Evolutionary conservation across 371 early-diverging fungal genomes (phyloP), one percentile per base, ranked within the genome.

Genomic region (Syncephalastrum monosporum): DNA sequence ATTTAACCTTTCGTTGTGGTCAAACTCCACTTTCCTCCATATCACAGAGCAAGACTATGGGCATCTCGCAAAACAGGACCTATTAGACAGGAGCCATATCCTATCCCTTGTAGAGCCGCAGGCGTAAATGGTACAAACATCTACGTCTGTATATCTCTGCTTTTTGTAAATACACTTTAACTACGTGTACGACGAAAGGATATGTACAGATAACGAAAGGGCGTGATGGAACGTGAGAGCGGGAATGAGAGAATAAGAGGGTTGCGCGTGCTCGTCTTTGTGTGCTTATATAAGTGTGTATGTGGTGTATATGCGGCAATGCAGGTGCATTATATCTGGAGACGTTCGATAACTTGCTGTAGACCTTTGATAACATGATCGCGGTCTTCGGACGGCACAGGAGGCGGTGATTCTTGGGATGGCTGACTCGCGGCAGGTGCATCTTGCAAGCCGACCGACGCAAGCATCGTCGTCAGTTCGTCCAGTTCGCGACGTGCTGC

Each of bases 401-500:
- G 12, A 33, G 38, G 25, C 23, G 38, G 25, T 33, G n/a, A 13
- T 13, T 14, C n/a, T 14, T 25, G 53, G 13, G 13, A 5, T 33
- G 47, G 19, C 47, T 46, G 47, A 46, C 23, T 46, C 2, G 50
- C 41, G 3, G 38, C 42, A 5, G 47, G 14, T 21, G 38, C 6
- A 29, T 55, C 47, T 15, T 50, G 50, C 29, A 62, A 21, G 17
- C 25, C 63, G 13, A 69, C 57, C 1, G 46, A 42, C 12, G 69
- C 65, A n/a, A 69, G 46, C 42, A 63, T 64, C 16, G 58, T 52
- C 25, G 65, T 52, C n/a, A 69, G 55, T 16, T 59, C 63, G 45
- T 69, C 69, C 23, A 69, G 56, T 33, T 68, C 69, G 14, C 53
- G 45, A 6, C 38, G 29, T 3, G 50, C 42, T 4, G 21, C 44